Base-by-base conservation (phyloP, 345 rosid genomes). In the Corymbia maculata region DNA sequence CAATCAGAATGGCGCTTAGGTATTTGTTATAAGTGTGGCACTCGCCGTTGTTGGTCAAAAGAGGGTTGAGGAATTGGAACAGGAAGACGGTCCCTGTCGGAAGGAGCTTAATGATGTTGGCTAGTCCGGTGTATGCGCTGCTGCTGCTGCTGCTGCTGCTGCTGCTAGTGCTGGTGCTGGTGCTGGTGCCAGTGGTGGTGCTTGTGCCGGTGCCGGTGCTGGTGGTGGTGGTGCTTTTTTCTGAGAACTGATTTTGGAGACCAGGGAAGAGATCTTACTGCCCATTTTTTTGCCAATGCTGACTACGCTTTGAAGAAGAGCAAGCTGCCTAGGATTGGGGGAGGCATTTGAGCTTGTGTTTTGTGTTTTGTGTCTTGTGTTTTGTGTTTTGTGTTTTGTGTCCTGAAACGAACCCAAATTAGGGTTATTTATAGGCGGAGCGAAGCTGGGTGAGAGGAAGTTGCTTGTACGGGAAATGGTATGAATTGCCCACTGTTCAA, bases 71-170 rank as follows among this genome's bases (percentile, higher is more conserved):
- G 94, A 95, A 94, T 50, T 94, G 97, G 91, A 93, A 97, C 61
- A 93, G 24, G 90, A 96, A 96, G 84, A 97, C 96, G 5, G 96
- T 95, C 91, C 98, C 99, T 13, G 98, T 94, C 1, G 99, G 99
- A 47, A 96, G 97, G 87, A 96, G 95, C 94, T 93, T 94, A 85
- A 97, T 87, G 50, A 97, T 94, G 92, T 94, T 96, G 7, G 95
- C 95, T 1, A 94, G 51, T 36, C 98, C 96, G 7, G 90, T 44
- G n/a, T 94, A 93, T 51, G 97, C 91, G 85, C 80, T 95, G 86
- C 82, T 70, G 82, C 47, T 70, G 24, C 0, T 70, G 8, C 45
- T 68, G 79, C 24, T 68, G 45, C 45, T 68, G 79, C 79, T 32
- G 79, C 45, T 32, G 79, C 44, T 68, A 44, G 5, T n/a, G 70